Evolutionary conservation across 2,329 filamentous ascomycete genomes (phyloP), one percentile per base, ranked within the genome.

Genomic region (Orbilia brochopaga): DNA sequence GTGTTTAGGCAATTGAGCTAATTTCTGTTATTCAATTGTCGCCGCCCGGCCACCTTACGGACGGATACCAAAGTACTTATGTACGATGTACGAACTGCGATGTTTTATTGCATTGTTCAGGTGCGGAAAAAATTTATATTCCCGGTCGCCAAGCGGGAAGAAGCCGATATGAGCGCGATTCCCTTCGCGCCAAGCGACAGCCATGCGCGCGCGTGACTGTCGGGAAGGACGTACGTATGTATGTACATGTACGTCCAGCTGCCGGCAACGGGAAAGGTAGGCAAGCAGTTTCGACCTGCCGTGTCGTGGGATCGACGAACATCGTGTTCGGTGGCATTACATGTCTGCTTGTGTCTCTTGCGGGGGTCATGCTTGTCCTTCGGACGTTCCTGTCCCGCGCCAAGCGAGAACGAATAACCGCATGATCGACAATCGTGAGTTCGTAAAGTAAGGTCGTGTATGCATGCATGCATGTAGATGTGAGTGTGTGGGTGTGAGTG

Each of bases 321-420:
- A 21, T 53, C 57, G 53, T 35, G 54, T 19, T 62, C 7, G 35
- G 50, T 37, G 50, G 59, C 30, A 54, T 35, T 10, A 10, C 40
- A 44, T 44, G 40, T 44, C 17, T n/a, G 40, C 7, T 8, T 32
- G 27, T 21, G 17, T 2, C 44, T 48, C 11, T 15, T 51, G n/a
- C 59, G 55, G 58, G 53, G 46, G 56, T 44, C 21, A 57, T 56
- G 30, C 46, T 46, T n/a, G 35, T 48, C 23, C n/a, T n/a, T n/a
- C n/a, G n/a, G n/a, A n/a, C n/a, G 40, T 62, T 58, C 32, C 32
- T 10, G 50, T 70, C 48, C 59, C 59, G 66, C 59, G 59, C 59
- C 66, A 64, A 63, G 59, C 59, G 66, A 64, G 48, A 56, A 50
- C 37, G 50, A 42, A 17, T 15, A 40, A 30, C 52, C 35, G 23